Evolutionary conservation across 371 early-diverging fungal genomes (phyloP), one percentile per base, ranked within the genome.

Genomic region (Rhizomucor pusillus): DNA sequence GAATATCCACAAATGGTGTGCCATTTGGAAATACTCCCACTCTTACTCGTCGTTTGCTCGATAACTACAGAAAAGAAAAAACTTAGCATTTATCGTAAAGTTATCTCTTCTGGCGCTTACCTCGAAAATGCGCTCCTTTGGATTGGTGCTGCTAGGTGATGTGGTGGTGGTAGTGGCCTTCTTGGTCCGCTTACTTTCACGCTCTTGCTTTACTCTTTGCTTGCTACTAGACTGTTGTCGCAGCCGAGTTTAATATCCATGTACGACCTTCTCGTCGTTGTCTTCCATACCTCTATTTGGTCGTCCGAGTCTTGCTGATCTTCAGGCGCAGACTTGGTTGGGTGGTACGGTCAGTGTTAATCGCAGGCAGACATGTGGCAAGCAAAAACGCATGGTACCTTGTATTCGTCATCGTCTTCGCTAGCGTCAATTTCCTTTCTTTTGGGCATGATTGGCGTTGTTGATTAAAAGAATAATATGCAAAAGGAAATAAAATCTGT

Each of bases 1-100:
- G 41, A 24, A 59, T 59, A 37, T 59, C 60, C 2, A 59, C 44
- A 16, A 49, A 49, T 9, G 60, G 60, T n/a, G 16, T n/a, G 37
- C 60, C 60, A n/a, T 40, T 39, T 13, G 41, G 18, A 39, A 59
- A 59, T 3, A 52, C 18, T 35, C 46, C 23, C 3, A 59, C 54
- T 29, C 43, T 37, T 5, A 59, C 33, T 13, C 60, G 48, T 25
- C 60, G 34, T 19, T 50, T 59, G 50, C 10, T 35, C 0, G 54
- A 34, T 43, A 59, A 29, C 60, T 59, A 47, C 7, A 29, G 5
- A 29, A 29, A 29, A n/a, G n/a, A n/a, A n/a, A n/a, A n/a, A n/a
- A n/a, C n/a, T n/a, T n/a, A n/a, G n/a, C n/a, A n/a, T n/a, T n/a
- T n/a, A n/a, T n/a, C n/a, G n/a, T n/a, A 37, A 14, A 37, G 37